Evolutionary conservation across 2,329 filamentous ascomycete species (phyloP), one percentile per base, ranked within the genome.

Genomic region (Cladosporium sp.): DNA sequence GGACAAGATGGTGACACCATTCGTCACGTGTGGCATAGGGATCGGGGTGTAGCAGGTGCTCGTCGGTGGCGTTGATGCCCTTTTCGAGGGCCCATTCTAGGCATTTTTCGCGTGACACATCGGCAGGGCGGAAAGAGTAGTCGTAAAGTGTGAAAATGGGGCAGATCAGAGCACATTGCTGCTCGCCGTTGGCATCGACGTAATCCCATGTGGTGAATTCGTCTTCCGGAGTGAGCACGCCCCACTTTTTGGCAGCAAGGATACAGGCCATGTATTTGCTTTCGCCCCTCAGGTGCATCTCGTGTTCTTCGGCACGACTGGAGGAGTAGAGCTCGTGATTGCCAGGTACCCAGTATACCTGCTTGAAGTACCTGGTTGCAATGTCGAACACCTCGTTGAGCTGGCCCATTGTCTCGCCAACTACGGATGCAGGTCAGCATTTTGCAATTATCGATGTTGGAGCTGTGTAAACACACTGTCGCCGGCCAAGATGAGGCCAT

Each of bases 101-200:
- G 3, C 84, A 84, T 23, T 78, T 74, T 65, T 83, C 83, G 43
- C 82, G 75, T 28, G 77, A 74, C 10, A 87, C 79, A 54, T 84
- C 70, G 1, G 73, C 76, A 0, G 85, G 85, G 0, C 84, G 78
- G 73, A 86, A 87, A 67, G 79, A 83, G 75, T 87, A 87, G 75
- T 87, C 85, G 77, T 87, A 87, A 16, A 87, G 76, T 0, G 85
- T 86, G 77, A 87, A 87, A 58, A 86, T 80, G 34, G 83, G 85
- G 34, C 82, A 83, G 48, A 87, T 79, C 43, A 87, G 66, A 6
- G 77, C 82, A 5, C 81, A 81, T 4, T 78, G 78, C 25, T 80
- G 82, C 8, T 80, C 78, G n/a, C 83, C 84, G 28, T 56, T 25
- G 3, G 69, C 66, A 39, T 70, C 69, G 25, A 69, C 67, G 66